Conservation (phyloP, 805 yeast genomes). For the Sugiyamaella valdiviana region DNA sequence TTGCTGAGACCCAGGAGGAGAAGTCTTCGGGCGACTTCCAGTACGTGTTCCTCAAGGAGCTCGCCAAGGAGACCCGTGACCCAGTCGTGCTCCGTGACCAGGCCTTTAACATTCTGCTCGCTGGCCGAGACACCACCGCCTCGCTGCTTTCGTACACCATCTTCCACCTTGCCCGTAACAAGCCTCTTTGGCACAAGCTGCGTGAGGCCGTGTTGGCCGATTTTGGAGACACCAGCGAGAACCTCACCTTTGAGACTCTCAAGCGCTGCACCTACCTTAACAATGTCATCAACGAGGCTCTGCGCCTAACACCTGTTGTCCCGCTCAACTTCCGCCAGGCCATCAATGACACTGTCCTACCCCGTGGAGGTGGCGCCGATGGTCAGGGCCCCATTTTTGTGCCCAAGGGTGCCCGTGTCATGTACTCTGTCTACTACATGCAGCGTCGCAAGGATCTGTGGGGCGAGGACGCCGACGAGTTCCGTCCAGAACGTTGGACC, state of each 20-base stretch:
- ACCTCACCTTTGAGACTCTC: conserved; percentile 36
- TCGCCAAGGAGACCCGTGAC: conserved; percentile 41
- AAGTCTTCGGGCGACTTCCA: conserved; percentile 27
- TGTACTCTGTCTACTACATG: conserved; percentile 36
- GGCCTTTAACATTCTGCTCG: conserved; percentile 41
- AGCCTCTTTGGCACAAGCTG: conserved; percentile 34
- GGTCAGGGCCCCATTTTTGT: conserved; percentile 32
- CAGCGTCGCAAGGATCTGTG: conserved; percentile 36
- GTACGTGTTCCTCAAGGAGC: conserved; percentile 41
- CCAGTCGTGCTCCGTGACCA: conserved; percentile 42
- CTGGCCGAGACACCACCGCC: conserved; percentile 49
- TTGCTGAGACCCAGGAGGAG: conserved; percentile 25
- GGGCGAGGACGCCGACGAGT: conserved; percentile 39
- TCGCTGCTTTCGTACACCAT: conserved; percentile 39
- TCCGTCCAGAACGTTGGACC: conserved; percentile 41
- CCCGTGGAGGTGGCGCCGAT: conserved; percentile 44
- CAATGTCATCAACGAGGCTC: conserved; percentile 39
- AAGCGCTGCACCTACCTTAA: conserved; percentile 40
- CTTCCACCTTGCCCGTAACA: conserved; percentile 39
- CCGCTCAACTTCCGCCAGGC: conserved; percentile 42
- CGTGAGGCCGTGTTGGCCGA: conserved; percentile 24
- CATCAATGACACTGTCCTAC: conserved; percentile 39
- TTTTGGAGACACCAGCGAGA: conserved; percentile 23
- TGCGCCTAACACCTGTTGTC: conserved; percentile 43
- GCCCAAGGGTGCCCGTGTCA: conserved; percentile 36